These are phyloP conservation scores for Acrocalymma vagum DNA, from an alignment of 2,329 filamentous ascomycete genomes.

Conservation along the genomic window DNA sequence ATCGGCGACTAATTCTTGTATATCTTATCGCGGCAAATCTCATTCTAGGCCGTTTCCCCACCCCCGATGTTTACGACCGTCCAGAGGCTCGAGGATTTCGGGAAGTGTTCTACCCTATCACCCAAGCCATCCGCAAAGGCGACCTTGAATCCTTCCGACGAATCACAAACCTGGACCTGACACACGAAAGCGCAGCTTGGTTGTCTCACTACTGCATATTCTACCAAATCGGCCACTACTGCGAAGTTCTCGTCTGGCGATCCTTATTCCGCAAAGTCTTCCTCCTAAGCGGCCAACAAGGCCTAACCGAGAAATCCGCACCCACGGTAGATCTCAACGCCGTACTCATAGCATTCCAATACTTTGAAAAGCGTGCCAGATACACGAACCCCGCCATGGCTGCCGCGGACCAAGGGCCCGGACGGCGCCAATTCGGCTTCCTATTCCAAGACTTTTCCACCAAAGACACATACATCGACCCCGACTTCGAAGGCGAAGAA, in stretches of 20 bases:
- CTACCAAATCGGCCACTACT: conserved; percentile 76
- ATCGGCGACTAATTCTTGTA: conserved; percentile 81
- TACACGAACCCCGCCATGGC: conserved; percentile 36
- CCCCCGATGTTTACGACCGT: conserved; percentile 68
- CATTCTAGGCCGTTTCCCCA: conserved; percentile 84
- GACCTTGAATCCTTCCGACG: conserved; percentile 78
- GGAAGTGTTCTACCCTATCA: conserved; percentile 76
- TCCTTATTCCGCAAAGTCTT: conserved; percentile 82
- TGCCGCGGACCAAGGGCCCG: conserved; percentile 36
- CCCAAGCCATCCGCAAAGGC: conserved; percentile 74
- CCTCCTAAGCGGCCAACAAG: conserved; percentile 77
- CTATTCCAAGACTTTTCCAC: conserved; percentile 61
- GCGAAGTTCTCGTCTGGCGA: conserved; percentile 85
- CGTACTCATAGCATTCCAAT: conserved; percentile 69
- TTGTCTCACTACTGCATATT: conserved; percentile 79
- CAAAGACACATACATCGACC: conserved; percentile 52
- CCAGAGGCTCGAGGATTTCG: conserved; percentile 74
- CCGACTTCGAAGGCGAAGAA: conserved; percentile 53
- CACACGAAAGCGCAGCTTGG: conserved; percentile 60
- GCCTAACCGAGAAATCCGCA: conserved; percentile 67
- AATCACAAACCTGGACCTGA: conserved; percentile 62
- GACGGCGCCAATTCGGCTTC: conserved; percentile 51
- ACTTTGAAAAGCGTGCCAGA: conserved; percentile 66
- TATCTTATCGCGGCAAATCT: conserved; percentile 86
- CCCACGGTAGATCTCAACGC: conserved; percentile 79